Conservation (phyloP, 176 grass and related monocot genomes). For the Avena atlantica region DNA sequence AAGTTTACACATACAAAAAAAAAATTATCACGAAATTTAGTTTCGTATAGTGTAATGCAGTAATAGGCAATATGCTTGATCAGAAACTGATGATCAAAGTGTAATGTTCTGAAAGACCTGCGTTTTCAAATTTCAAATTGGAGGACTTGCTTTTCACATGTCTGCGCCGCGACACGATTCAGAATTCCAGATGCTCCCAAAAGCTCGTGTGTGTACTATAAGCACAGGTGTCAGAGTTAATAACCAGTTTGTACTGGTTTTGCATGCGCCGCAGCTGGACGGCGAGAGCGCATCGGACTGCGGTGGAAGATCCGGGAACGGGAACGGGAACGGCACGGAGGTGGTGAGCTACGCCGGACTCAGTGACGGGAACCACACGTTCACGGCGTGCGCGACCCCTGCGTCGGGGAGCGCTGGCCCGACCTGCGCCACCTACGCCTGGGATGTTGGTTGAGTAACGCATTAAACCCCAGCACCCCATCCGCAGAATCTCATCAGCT, state of each 20-base stretch:
- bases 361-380: constrained; percentile 70
- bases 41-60: neutral
- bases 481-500: neutral
- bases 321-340: constrained; percentile 38
- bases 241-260: neutral
- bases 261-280: constrained; percentile 66
- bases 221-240: neutral
- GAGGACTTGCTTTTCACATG: neutral
- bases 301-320: constrained; percentile 5
- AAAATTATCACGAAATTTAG: neutral
- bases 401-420: neutral
- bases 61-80: neutral
- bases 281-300: constrained; percentile 47
- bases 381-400: constrained; percentile 57
- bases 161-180: neutral
- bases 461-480: neutral
- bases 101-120: too few relatives aligned
- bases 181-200: neutral
- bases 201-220: neutral
- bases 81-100: neutral
- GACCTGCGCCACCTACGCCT: constrained; percentile 70
- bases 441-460: constrained; percentile 84
- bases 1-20: neutral
- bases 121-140: neutral
- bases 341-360: constrained; percentile 55